Evolutionary conservation across 352 stramenopile species (phyloP).

Genomic region (Globisporangium parvum): DNA sequence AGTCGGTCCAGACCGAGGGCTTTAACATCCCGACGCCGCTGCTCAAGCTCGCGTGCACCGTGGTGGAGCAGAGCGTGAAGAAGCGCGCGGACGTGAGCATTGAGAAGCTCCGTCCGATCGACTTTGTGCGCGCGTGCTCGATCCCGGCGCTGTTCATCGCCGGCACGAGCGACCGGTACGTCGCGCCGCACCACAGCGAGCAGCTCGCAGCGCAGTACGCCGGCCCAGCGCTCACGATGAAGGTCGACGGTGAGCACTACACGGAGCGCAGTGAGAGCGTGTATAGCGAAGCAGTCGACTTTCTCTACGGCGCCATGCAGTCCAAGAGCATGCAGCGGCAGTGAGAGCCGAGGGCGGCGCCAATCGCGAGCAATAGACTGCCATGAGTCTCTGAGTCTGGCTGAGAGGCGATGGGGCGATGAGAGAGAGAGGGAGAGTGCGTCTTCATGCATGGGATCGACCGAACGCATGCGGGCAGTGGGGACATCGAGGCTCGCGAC

Average conservation of each 20-base stretch:
- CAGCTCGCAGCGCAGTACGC: slow-evolving; percentile 56
- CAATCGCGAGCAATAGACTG: too few relatives aligned
- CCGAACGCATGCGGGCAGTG: too few relatives aligned
- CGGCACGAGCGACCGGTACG: slow-evolving; percentile 61
- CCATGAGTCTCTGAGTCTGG: too few relatives aligned
- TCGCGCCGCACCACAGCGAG: slow-evolving; percentile 57
- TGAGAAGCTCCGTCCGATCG: slow-evolving; percentile 54
- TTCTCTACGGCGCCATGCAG: slow-evolving; percentile 40
- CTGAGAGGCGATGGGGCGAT: too few relatives aligned
- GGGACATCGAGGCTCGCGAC: too few relatives aligned
- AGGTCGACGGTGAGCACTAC: slow-evolving; percentile 69
- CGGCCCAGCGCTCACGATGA: slow-evolving; percentile 39
- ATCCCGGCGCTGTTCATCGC: slow-evolving; percentile 69
- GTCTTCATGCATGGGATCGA: too few relatives aligned
- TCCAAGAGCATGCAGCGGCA: slow-evolving; percentile 25
- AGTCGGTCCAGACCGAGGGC: slow-evolving; percentile 58
- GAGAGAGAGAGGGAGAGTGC: not conserved
- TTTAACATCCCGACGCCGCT: slow-evolving; percentile 66
- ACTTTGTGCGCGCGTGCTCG: slow-evolving; percentile 63
- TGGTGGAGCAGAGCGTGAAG: slow-evolving; percentile 72
- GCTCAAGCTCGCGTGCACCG: slow-evolving; percentile 55
- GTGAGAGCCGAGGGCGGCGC: too few relatives aligned
- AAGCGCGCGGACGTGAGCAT: slow-evolving; percentile 74
- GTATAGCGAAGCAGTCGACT: slow-evolving; percentile 58
- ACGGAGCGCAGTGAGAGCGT: slow-evolving; percentile 29